A percentile compares a stretch with the other conserved stretches of the same genome.
These are phyloP conservation scores for Clitopilus passeckerianus DNA, from an alignment of 768 basidiomycete genomes.

Conservation along the genomic window DNA sequence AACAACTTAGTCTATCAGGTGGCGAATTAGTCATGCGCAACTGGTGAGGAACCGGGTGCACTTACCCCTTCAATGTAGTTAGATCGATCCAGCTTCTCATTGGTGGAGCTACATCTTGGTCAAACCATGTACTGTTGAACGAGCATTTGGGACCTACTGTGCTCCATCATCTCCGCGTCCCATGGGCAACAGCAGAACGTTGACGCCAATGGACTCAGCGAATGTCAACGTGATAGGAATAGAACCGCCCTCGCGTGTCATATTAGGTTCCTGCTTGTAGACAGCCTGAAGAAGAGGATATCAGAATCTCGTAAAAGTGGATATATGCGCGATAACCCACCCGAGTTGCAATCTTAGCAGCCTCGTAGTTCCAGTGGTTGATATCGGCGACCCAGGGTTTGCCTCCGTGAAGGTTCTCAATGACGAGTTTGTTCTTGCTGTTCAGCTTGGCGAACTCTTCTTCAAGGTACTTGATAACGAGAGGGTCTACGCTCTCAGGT, in stretches of 20 bases:
- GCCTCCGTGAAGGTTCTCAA: constrained; percentile 76
- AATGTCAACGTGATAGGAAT: constrained; percentile 94
- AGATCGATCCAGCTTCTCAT: constrained; percentile 88
- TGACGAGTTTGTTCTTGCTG: constrained; percentile 73
- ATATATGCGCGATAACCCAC: constrained; percentile 24
- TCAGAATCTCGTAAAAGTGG: not conserved
- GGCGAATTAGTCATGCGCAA: constrained; percentile 1
- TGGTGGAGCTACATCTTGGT: constrained; percentile 59
- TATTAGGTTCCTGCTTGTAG: constrained; percentile 73
- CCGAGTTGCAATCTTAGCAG: constrained; percentile 83
- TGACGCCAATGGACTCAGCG: constrained; percentile 81
- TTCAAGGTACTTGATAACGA: constrained; percentile 67
- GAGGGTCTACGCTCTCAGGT: constrained; percentile 64
- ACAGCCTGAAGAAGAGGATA: constrained; percentile 30
- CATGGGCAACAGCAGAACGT: constrained; percentile 88
- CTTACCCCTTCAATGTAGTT: constrained; percentile 87
- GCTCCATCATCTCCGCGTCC: constrained; percentile 94
- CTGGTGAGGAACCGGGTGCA: not conserved
- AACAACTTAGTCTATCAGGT: constrained; percentile 59
- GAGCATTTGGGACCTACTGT: constrained; percentile 49
- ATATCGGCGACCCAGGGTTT: constrained; percentile 86
- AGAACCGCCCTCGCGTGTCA: constrained; percentile 90
- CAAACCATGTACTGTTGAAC: too few species aligned
- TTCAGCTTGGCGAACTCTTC: constrained; percentile 81
- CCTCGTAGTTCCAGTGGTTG: constrained; percentile 91